phyloP scores from a whole-genome alignment of 805 yeast genomes.

The Candida railenensis region DNA sequence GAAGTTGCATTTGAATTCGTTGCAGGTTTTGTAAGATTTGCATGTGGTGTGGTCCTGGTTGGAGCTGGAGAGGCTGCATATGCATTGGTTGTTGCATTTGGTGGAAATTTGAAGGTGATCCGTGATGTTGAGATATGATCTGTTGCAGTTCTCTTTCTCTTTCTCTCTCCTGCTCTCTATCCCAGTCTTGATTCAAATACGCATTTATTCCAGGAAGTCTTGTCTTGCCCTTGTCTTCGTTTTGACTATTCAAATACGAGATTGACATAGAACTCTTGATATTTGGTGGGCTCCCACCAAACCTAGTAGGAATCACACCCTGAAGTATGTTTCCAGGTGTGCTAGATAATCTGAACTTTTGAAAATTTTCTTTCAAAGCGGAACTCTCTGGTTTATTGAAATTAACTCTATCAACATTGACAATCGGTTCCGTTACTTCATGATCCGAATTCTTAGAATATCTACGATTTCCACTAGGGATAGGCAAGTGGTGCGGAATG shows the following conservation, averaged over 20 bases:
- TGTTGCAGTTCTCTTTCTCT: background rate
- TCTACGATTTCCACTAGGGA: background rate
- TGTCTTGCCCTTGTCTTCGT: background rate
- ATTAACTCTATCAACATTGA: conserved; percentile 8
- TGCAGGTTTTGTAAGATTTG: conserved; percentile 7
- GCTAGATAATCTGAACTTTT: conserved; percentile 13
- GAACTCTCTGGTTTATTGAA: conserved; percentile 13
- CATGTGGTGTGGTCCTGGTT: conserved; percentile 9
- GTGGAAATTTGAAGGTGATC: conserved; percentile 2
- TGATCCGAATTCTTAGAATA: conserved; percentile 2
- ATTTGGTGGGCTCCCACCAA: background rate
- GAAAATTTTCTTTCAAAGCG: conserved; percentile 13
- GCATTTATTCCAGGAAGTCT: conserved; percentile 4
- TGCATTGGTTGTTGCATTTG: conserved; percentile 3
- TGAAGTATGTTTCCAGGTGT: conserved; percentile 1
- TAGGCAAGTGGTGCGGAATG: background rate
- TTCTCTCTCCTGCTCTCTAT: background rate
- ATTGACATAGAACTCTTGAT: background rate
- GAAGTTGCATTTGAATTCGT: conserved; percentile 5
- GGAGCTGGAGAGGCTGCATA: conserved; percentile 5
- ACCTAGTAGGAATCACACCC: background rate
- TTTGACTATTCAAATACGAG: background rate
- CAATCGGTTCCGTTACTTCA: background rate
- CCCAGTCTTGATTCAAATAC: conserved; percentile 6
- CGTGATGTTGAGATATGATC: background rate